phyloP scores from a whole-genome alignment of 2,329 filamentous ascomycete species.

The Phyllosticta citriasiana region DNA sequence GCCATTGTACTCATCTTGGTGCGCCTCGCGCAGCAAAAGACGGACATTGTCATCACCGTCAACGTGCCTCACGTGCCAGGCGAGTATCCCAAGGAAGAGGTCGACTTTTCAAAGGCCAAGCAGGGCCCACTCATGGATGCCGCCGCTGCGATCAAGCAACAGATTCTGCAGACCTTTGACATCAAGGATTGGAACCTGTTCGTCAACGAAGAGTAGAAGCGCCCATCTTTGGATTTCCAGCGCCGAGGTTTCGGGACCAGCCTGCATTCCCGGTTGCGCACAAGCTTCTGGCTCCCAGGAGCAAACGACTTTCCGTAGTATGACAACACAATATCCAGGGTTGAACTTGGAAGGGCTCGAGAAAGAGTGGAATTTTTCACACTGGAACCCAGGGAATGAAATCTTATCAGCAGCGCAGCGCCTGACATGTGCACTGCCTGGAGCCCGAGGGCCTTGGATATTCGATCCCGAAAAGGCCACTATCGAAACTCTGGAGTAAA shows the following conservation, averaged over 20 bases:
- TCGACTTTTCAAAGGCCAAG: conserved; percentile 56
- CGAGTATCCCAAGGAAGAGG: conserved; percentile 62
- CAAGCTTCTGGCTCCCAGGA: not conserved
- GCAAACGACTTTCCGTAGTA: not conserved
- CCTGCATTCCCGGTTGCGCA: not conserved
- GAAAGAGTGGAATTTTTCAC: not conserved
- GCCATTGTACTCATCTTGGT: conserved; percentile 69
- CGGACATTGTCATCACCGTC: conserved; percentile 75
- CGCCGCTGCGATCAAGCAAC: conserved; percentile 53
- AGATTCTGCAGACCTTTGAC: conserved; percentile 63
- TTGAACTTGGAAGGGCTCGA: not conserved
- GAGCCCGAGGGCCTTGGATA: no score
- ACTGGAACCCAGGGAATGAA: not conserved
- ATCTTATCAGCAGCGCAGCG: no score
- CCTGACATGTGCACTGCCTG: no score
- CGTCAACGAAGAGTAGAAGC: conserved; percentile 17
- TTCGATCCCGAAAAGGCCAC: no score
- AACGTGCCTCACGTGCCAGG: conserved; percentile 78
- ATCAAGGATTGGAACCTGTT: conserved; percentile 78
- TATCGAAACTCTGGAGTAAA: no score
- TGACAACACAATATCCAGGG: not conserved
- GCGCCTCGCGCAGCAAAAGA: conserved; percentile 58
- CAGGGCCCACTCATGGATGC: conserved; percentile 57
- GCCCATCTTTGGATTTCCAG: not conserved
- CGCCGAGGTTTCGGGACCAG: not conserved